Base-by-base conservation (phyloP, 805 yeast genomes). In the Maudiozyma barnettii region DNA sequence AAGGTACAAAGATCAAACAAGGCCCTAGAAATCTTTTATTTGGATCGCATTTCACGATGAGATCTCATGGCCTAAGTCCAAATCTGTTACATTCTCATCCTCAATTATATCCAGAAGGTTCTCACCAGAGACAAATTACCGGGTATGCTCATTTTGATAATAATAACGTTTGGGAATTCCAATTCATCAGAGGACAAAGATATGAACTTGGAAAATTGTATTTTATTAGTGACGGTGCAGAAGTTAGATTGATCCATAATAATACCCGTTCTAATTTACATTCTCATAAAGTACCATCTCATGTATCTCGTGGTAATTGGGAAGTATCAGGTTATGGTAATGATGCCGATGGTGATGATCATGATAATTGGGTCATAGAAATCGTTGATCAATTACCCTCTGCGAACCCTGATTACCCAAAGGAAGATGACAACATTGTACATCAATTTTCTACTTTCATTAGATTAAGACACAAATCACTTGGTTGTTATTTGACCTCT, bases 361-460 rank as follows among this genome's bases (percentile, higher is more conserved):
- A 81, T 60, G 95, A 85, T 67, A 79, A 85, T 60, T 85, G 95
- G 95, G 63, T 76, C 43, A 67, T 85, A 47, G 91, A 84, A 66
- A 71, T 84, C 52, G 77, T 75, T 48, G 79, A 80, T 49, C 86
- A 81, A 60, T 55, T 69, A 39, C 77, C 76, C 30, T 52, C 66
- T 16, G 55, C 59, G 5, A 58, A 61, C 41, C 49, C 59, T 4
- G 48, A 54, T n/a, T 57, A 50, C 38, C 59, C 54, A 19, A 42
- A 52, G 16, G 85, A 79, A 59, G 81, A 83, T 59, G 61, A 67
- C 44, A 39, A 66, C 7, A 65, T 70, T 46, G 60, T 88, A 46
- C 95, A 86, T 67, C 93, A 97, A 16, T 75, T 90, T 52, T 79
- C 96, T 35, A 76, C 96, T 1, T 80, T 88, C 20, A 79, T 93